Conservation (phyloP, 345 rosid species). For the Sisymbrium altissimum region DNA sequence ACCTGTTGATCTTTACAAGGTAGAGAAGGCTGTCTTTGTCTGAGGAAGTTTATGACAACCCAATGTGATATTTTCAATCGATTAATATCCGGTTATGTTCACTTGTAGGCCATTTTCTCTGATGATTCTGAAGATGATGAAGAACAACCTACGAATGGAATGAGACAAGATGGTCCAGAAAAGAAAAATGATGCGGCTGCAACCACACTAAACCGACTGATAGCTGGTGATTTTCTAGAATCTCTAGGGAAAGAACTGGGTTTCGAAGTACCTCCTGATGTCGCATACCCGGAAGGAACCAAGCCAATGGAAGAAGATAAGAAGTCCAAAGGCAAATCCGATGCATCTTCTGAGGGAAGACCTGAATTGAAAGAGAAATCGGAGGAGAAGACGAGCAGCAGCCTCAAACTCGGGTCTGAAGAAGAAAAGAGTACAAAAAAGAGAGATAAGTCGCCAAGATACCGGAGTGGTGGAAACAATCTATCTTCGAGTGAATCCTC, state of each 20-base stretch:
- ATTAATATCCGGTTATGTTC: neutral
- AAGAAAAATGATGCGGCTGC: conserved; percentile 76
- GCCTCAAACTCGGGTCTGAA: conserved; percentile 43
- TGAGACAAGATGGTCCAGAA: conserved; percentile 46
- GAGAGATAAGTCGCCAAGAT: conserved; percentile 38
- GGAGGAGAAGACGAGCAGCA: conserved; percentile 40
- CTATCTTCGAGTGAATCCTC: conserved; percentile 41
- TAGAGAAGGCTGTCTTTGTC: conserved; percentile 24
- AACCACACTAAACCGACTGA: conserved; percentile 73
- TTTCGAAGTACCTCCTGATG: conserved; percentile 82
- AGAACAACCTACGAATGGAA: conserved; percentile 38
- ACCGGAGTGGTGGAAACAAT: conserved; percentile 14
- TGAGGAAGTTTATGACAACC: neutral
- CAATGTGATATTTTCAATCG: neutral
- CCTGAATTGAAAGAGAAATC: conserved; percentile 22
- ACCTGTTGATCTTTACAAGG: conserved; percentile 98
- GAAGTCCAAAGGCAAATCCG: conserved; percentile 28
- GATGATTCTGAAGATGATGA: conserved; percentile 86
- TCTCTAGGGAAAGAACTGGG: conserved; percentile 96
- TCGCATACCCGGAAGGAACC: conserved; percentile 35
- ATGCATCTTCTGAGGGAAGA: conserved; percentile 27
- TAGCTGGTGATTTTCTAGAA: conserved; percentile 92
- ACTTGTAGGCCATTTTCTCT: conserved; percentile 79
- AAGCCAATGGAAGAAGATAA: conserved; percentile 28
- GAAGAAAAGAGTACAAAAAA: conserved; percentile 50